These are phyloP conservation scores for Parasitella parasitica DNA, from an alignment of 371 early-diverging fungal genomes.

Conservation along the genomic window DNA sequence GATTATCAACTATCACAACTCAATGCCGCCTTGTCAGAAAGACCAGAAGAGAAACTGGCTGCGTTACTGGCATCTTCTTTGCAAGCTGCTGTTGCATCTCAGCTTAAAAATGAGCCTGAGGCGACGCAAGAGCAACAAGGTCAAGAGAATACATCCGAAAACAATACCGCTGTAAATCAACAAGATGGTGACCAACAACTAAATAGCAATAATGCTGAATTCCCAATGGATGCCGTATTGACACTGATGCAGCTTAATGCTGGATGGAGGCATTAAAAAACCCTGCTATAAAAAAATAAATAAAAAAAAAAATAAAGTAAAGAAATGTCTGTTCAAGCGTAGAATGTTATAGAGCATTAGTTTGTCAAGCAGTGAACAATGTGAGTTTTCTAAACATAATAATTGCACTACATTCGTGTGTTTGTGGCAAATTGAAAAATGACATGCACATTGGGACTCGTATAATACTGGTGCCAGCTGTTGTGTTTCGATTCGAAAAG, in stretches of 20 bases:
- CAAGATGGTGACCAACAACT: not conserved
- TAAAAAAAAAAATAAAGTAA: too few species aligned
- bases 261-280: constrained; percentile 53
- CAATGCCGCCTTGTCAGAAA: not conserved
- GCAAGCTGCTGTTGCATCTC: constrained; percentile 22
- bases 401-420: too few species aligned
- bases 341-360: too few species aligned
- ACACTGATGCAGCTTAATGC: constrained; percentile 66
- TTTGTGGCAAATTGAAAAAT: too few species aligned
- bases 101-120: not conserved
- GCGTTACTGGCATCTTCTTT: constrained; percentile 22
- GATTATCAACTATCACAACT: not conserved
- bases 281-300: not conserved
- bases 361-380: too few species aligned
- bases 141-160: not conserved
- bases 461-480: too few species aligned
- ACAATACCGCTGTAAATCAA: not conserved
- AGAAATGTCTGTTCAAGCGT: too few species aligned
- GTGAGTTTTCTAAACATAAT: too few species aligned
- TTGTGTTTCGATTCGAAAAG: too few species aligned
- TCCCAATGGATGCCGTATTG: constrained; percentile 66
- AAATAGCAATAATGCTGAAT: constrained; percentile 41
- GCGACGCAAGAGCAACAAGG: not conserved
- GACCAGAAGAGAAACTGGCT: constrained; percentile 31
- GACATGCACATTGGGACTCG: too few species aligned